These are phyloP conservation scores for Colletotrichum sp. DNA, from an alignment of 2,329 filamentous ascomycete genomes.

Conservation along the genomic window DNA sequence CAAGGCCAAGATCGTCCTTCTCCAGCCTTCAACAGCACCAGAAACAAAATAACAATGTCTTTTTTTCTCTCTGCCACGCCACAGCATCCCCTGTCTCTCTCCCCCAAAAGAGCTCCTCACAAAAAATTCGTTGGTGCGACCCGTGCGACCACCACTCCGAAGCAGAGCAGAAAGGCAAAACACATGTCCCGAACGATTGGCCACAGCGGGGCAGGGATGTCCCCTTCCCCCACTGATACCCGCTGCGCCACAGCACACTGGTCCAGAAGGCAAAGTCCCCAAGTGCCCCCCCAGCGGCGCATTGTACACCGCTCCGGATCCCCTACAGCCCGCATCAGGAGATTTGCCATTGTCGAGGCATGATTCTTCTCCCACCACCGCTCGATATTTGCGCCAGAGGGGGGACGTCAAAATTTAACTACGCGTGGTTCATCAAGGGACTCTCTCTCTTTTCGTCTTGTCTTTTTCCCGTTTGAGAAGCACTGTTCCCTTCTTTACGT, in stretches of 20 bases:
- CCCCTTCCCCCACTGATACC: constrained; percentile 17
- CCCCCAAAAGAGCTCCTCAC: background rate
- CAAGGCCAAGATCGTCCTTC: background rate
- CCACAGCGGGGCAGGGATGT: constrained; percentile 13
- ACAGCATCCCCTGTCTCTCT: background rate
- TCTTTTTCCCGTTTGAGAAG: background rate
- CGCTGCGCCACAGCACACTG: constrained; percentile 13
- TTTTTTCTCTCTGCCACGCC: background rate
- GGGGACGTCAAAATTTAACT: background rate
- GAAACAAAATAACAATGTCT: background rate
- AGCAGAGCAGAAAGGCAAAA: background rate
- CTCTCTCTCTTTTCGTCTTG: background rate
- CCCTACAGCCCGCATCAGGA: constrained; percentile 17
- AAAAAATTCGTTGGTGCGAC: background rate
- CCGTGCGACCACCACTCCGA: background rate
- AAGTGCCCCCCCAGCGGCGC: background rate
- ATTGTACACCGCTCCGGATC: constrained; percentile 10
- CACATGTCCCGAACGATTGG: constrained; percentile 12
- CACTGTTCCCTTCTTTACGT: background rate
- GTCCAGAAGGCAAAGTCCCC: background rate
- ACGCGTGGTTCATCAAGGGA: background rate
- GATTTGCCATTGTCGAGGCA: constrained; percentile 20
- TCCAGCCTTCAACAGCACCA: background rate
- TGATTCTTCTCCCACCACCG: constrained; percentile 17
- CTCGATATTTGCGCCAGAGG: constrained; percentile 3